phyloP scores from a whole-genome alignment of 106 monocot species.

The Acanthochlamys bracteata region DNA sequence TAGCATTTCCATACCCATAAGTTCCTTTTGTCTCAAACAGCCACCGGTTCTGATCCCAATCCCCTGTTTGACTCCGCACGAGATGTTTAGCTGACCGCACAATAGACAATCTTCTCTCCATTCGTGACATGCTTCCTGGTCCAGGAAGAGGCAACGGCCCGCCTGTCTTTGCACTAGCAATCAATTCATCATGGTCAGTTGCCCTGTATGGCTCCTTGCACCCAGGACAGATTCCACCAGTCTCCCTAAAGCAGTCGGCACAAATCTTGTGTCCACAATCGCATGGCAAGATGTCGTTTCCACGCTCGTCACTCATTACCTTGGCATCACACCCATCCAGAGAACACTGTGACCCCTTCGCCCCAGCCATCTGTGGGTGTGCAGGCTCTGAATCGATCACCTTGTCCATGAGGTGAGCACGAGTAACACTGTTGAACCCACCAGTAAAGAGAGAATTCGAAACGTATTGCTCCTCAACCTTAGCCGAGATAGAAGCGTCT shows the following conservation, averaged over 20 bases:
- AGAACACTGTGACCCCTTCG: constrained; percentile 48
- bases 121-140: constrained; percentile 15
- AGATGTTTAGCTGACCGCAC: constrained; percentile 19
- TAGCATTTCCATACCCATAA: constrained; percentile 46
- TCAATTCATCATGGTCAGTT: constrained; percentile 29
- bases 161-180: constrained; percentile 6
- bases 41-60: constrained; percentile 44
- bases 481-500: constrained; percentile 32
- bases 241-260: constrained; percentile 48
- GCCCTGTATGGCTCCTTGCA: constrained; percentile 61
- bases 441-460: constrained; percentile 42
- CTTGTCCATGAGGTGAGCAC: constrained; percentile 52
- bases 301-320: constrained; percentile 58
- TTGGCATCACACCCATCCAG: constrained; percentile 36
- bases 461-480: constrained; percentile 39
- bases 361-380: constrained; percentile 60
- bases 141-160: constrained; percentile 9
- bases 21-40: constrained; percentile 41
- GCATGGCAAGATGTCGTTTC: constrained; percentile 52
- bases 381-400: constrained; percentile 40
- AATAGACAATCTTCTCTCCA: constrained; percentile 24
- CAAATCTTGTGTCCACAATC: constrained; percentile 70
- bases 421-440: constrained; percentile 34
- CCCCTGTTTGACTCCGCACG: constrained; percentile 18
- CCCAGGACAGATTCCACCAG: constrained; percentile 38